Base-by-base conservation (phyloP, 2,329 filamentous ascomycete species). In the Monilinia aucupariae region DNA sequence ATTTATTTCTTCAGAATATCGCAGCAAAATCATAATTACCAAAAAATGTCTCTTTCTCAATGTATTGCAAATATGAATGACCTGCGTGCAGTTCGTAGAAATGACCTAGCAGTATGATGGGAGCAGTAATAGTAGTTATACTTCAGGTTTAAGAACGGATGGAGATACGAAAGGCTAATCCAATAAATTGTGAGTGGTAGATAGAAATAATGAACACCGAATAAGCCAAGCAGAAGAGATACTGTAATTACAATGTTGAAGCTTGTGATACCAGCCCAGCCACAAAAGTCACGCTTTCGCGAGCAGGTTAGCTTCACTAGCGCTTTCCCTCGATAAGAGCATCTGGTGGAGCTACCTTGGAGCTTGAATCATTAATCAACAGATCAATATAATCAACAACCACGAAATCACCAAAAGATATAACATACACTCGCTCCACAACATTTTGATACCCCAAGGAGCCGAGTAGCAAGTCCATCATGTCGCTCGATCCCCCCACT, bases 401-500 rank as follows among this genome's bases (percentile, higher is more conserved):
- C 41, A 39, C 43, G 30, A 58, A 47, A 25, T 25, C 34, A 25
- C 41, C 3, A 47, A n/a, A n/a, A 47, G n/a, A 37, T 30, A 58
- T 47, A 56, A 41, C 39, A 48, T n/a, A 56, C 60, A 20, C 51
- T 58, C 51, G 51, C 60, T 62, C 60, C 51, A 41, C n/a, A 62
- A 47, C 22, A 37, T 27, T 58, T 56, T 62, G 60, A 58, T 56
- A 62, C 60, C 60, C 60, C 22, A 32, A 62, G 51, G 60, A 62
- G 60, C 60, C 25, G 60, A 62, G 51, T 58, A 41, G 17, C 37
- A 55, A 55, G 22, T 30, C 62, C 65, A 69, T 55, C 50, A 97
- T 97, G 92, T 93, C 92, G 75, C 85, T 96, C 76, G 92, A 97
- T 75, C 89, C 91, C 70, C 92, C 92, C 64, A 90, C 90, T 64